Evolutionary conservation across 768 basidiomycete genomes (phyloP).

Genomic region (Suillus variegatus): DNA sequence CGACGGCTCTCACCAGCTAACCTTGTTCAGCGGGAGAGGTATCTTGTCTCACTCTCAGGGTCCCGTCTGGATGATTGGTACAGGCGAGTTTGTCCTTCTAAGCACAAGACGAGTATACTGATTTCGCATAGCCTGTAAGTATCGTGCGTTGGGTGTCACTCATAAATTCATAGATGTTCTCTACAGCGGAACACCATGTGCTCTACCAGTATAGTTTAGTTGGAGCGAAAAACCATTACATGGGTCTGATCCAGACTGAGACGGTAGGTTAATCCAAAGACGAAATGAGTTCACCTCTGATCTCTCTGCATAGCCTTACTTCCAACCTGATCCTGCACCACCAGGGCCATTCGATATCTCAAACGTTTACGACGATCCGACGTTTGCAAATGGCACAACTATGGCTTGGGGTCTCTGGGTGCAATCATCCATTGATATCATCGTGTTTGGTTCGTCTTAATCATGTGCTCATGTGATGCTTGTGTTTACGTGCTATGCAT

Average conservation of each 20-base stretch:
- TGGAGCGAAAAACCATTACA: slow-evolving; percentile 64
- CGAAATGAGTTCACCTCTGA: background rate
- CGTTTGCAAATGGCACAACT: slow-evolving; percentile 36
- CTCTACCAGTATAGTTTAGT: slow-evolving; percentile 71
- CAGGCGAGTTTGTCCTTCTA: slow-evolving; percentile 30
- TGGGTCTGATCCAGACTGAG: slow-evolving; percentile 76
- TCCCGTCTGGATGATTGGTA: slow-evolving; percentile 80
- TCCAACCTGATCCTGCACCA: slow-evolving; percentile 56
- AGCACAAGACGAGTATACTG: background rate
- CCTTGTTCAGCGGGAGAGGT: slow-evolving; percentile 65
- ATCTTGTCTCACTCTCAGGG: slow-evolving; percentile 72
- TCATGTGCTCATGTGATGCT: background rate
- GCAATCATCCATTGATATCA: slow-evolving; percentile 51
- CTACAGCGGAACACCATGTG: slow-evolving; percentile 62
- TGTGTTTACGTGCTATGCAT: background rate
- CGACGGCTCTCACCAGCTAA: slow-evolving; percentile 53
- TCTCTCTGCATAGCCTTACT: slow-evolving; percentile 58
- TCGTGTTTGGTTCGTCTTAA: slow-evolving; percentile 55
- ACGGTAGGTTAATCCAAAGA: slow-evolving; percentile 44
- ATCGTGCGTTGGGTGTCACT: background rate
- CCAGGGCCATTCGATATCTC: slow-evolving; percentile 57
- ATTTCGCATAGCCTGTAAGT: slow-evolving; percentile 1
- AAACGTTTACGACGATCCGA: slow-evolving; percentile 54
- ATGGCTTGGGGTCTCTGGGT: slow-evolving; percentile 62
- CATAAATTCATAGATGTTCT: background rate